phyloP scores from a whole-genome alignment of 371 early-diverging fungal species.

The Synchytrium microbalum region DNA sequence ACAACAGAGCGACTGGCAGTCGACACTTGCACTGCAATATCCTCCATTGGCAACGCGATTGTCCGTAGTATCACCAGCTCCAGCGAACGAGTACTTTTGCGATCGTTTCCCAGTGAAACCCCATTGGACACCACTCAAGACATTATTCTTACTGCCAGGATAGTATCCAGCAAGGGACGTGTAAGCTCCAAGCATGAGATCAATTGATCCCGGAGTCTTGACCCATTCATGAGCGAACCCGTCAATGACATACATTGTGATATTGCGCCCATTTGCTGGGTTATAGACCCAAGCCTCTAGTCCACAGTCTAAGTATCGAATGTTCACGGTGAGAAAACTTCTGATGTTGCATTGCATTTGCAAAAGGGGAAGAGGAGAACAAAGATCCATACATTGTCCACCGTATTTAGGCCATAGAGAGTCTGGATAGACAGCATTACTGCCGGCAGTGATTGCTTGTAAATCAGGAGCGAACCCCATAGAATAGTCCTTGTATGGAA shows the following conservation, averaged over 20 bases:
- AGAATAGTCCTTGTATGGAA: conserved; percentile 16
- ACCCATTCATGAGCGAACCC: conserved; percentile 13
- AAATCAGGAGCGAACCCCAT: conserved; percentile 12
- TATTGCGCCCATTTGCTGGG: conserved; percentile 5
- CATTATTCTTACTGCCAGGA: conserved; percentile 7
- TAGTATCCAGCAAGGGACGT: conserved; percentile 3
- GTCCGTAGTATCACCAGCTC: conserved; percentile 12
- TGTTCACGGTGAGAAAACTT: background rate
- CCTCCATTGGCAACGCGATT: too few relatives aligned
- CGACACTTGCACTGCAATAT: too few relatives aligned
- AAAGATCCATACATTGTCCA: too few relatives aligned
- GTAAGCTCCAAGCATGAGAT: conserved; percentile 11
- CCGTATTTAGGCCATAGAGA: too few relatives aligned
- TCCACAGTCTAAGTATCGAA: conserved; percentile 11
- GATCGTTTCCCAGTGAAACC: conserved; percentile 11
- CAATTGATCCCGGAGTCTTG: conserved; percentile 13
- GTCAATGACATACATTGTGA: conserved; percentile 13
- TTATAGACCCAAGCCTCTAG: conserved; percentile 12
- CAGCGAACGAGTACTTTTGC: conserved; percentile 10
- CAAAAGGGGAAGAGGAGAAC: background rate
- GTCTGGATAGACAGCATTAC: background rate
- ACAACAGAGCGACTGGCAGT: too few relatives aligned
- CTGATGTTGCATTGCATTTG: background rate
- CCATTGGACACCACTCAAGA: conserved; percentile 10
- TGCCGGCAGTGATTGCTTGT: background rate